Evolutionary conservation across 345 rosid species (phyloP), one percentile per base, ranked within the genome.

Genomic region (Salix suchowensis): DNA sequence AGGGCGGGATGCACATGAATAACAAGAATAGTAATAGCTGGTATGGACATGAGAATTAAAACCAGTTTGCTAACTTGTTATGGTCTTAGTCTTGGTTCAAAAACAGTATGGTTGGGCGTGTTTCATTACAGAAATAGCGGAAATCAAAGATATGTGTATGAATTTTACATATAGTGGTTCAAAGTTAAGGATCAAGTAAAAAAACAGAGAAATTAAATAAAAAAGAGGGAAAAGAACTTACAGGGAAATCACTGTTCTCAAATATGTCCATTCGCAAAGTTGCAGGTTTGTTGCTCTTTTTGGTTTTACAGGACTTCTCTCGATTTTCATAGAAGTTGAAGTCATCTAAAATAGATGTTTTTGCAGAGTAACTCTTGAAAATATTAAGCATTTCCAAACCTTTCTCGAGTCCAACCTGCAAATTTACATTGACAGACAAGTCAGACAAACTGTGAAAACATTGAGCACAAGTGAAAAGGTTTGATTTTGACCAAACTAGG

Each of bases 351-450:
- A 92, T 76, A 7, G 84, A 89, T 28, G 94, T 70, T 72, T 70
- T 87, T 26, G 84, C 81, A 5, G 87, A 46, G 61, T 88, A 90
- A 36, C 68, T 81, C 83, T 86, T 89, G 67, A 92, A 90, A 64
- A 92, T 89, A 0, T 81, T 87, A 77, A 92, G 86, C 91, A 92
- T 82, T 80, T 89, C 90, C 69, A 92, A 80, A 24, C 97, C 94
- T 83, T 90, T 89, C 79, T 84, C 81, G 71, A 92, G 85, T 37
- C 79, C 84, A 75, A 92, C 73, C 93, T 89, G 87, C 55, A 50
- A 40, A 55, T 36, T 72, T 11, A 44, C n/a, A 26, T 30, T 23
- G 24, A 37, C 39, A 61, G 36, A 18, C 58, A 44, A 30, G 34
- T 77, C 69, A 70, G 3, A 28, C 68, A 11, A 32, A 70, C 28